These are phyloP conservation scores for Fragosphaeria purpurea DNA, from an alignment of 2,329 filamentous ascomycete species.

Conservation along the genomic window DNA sequence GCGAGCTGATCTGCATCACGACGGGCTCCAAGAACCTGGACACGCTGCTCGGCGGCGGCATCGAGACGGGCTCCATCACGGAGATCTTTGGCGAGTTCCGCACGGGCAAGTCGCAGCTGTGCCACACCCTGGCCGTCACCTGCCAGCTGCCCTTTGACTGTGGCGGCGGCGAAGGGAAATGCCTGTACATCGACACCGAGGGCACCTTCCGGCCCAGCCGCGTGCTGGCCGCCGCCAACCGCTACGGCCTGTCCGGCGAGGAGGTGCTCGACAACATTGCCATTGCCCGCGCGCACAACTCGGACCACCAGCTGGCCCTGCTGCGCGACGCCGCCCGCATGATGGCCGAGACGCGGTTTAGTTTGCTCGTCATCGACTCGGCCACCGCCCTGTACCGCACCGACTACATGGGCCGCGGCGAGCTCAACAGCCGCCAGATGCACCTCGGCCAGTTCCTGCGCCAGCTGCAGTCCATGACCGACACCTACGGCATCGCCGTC, in stretches of 20 bases:
- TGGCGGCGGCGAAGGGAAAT: constrained; percentile 97
- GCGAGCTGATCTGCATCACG: constrained; percentile 94
- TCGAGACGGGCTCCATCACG: constrained; percentile 95
- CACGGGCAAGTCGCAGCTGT: constrained; percentile 97
- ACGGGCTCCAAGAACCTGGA: constrained; percentile 97
- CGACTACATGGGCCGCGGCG: constrained; percentile 92
- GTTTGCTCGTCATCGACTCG: constrained; percentile 88
- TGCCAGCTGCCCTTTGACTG: constrained; percentile 98
- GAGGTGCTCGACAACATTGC: constrained; percentile 98
- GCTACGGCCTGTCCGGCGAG: constrained; percentile 89
- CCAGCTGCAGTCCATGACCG: constrained; percentile 65
- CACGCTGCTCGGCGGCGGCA: constrained; percentile 83
- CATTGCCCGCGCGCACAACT: constrained; percentile 96
- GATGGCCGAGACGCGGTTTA: constrained; percentile 99
- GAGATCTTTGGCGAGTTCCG: constrained; percentile 97
- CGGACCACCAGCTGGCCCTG: constrained; percentile 90
- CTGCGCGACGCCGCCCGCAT: constrained; percentile 92
- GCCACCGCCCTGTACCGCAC: constrained; percentile 93
- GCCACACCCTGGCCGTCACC: constrained; percentile 95
- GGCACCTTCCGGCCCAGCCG: constrained; percentile 93
- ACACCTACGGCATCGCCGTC: constrained; percentile 90
- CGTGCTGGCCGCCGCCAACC: constrained; percentile 80
- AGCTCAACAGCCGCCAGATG: constrained; percentile 86
- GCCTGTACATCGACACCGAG: constrained; percentile 96
- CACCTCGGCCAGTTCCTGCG: constrained; percentile 85